phyloP scores from a whole-genome alignment of 345 rosid genomes.

The Barbarea vulgaris region DNA sequence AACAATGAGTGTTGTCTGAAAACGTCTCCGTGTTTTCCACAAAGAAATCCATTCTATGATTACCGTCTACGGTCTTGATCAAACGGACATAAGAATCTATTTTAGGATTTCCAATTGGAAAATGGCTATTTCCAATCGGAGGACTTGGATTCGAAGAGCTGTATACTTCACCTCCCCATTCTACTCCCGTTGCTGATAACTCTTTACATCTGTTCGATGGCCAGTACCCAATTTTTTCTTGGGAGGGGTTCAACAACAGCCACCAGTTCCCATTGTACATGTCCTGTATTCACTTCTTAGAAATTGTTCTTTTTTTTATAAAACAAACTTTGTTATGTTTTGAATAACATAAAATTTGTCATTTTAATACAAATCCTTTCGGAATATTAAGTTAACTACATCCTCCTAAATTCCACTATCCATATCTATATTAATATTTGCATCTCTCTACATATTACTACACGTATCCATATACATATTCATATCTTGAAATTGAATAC shows the following conservation, averaged over 20 bases:
- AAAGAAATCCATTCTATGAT: background rate
- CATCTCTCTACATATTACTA: background rate
- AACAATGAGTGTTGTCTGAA: background rate
- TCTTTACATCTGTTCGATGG: background rate
- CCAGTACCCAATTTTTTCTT: conserved; percentile 1
- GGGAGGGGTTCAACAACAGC: background rate
- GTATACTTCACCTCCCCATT: conserved; percentile 21
- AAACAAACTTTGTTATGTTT: no score
- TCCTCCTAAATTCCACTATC: background rate
- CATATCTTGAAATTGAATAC: background rate
- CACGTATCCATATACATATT: no score
- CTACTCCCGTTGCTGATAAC: background rate
- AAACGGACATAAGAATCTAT: background rate
- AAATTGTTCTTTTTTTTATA: no score
- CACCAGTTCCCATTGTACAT: background rate
- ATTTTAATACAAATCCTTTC: no score
- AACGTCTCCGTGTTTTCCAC: background rate
- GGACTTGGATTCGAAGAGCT: background rate
- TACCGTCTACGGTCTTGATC: background rate
- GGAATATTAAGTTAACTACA: no score
- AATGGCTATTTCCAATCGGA: background rate
- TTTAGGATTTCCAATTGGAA: background rate
- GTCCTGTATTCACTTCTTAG: background rate
- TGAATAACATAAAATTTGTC: no score
- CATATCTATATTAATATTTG: background rate